Conservation (phyloP, 2,329 filamentous ascomycete species). For the Sporothrix brasiliensis region DNA sequence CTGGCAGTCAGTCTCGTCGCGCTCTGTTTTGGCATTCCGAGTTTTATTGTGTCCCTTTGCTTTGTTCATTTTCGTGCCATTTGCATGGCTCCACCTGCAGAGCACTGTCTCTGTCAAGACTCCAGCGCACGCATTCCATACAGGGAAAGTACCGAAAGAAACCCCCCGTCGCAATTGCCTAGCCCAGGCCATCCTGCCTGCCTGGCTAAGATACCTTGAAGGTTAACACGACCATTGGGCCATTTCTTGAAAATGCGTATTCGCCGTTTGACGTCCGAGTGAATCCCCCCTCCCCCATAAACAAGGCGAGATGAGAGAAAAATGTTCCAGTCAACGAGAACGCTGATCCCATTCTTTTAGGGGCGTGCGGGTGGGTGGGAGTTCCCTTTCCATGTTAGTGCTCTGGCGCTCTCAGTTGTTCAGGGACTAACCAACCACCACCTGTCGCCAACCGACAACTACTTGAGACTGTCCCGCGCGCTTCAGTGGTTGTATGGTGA, state of each 20-base stretch:
- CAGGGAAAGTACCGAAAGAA: background rate
- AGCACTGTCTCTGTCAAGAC: no score
- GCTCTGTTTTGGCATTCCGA: no score
- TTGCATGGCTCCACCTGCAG: background rate
- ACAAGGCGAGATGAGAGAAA: constrained; percentile 14
- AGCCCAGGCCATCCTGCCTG: no score
- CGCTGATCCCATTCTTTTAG: constrained; percentile 20
- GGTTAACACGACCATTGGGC: background rate
- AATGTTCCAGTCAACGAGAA: background rate
- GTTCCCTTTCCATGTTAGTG: constrained; percentile 6
- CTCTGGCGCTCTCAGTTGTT: background rate
- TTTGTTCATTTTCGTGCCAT: background rate
- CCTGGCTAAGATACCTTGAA: no score
- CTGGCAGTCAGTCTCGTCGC: no score
- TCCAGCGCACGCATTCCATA: background rate
- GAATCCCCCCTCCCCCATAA: no score
- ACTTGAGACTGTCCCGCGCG: background rate
- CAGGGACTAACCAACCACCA: constrained; percentile 10
- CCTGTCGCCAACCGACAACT: background rate
- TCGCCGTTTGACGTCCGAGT: background rate
- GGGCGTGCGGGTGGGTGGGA: background rate
- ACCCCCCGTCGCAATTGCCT: background rate
- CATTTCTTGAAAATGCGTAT: background rate
- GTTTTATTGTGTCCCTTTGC: no score
- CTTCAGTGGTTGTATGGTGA: background rate